Percentiles rank a stretch among this genome's conserved stretches.
Conservation (phyloP, 2,329 filamentous ascomycete species). For the Ceratocystis papillata region DNA sequence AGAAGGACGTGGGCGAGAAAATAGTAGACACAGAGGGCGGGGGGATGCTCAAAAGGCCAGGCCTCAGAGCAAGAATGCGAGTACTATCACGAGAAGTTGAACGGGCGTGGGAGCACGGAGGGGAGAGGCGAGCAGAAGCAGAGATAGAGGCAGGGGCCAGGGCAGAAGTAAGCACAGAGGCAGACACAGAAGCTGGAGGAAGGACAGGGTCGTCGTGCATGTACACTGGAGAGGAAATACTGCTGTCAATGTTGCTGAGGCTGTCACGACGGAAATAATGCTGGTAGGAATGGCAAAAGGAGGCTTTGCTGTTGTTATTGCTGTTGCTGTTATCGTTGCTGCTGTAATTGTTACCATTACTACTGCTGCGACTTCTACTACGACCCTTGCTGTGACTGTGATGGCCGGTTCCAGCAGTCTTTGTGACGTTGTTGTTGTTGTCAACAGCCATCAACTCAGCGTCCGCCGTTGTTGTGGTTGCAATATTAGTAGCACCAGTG, state of each 20-base stretch:
- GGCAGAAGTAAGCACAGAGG: neutral
- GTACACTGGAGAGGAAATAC: neutral
- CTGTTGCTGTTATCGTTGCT: neutral
- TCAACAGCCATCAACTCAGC: neutral
- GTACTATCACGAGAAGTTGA: conserved; percentile 1
- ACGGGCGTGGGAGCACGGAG: neutral
- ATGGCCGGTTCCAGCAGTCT: neutral
- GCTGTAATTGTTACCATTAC: conserved; percentile 11
- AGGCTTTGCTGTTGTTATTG: neutral
- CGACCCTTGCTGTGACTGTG: neutral
- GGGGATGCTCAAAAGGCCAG: conserved; percentile 3
- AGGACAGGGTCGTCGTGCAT: neutral
- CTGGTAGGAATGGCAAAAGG: conserved; percentile 10
- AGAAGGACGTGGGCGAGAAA: conserved; percentile 13
- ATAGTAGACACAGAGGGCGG: neutral
- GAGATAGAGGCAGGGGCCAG: neutral
- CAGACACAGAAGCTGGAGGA: neutral
- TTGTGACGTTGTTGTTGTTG: neutral
- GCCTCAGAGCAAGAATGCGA: neutral
- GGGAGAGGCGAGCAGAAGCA: neutral
- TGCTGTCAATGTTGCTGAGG: neutral
- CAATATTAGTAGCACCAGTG: too few relatives aligned
- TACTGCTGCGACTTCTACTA: neutral
- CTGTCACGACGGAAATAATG: neutral
- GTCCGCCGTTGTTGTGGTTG: neutral